These are phyloP conservation scores for Magnaporthiopsis rhizophila DNA, from an alignment of 2,329 filamentous ascomycete genomes.

Conservation along the genomic window DNA sequence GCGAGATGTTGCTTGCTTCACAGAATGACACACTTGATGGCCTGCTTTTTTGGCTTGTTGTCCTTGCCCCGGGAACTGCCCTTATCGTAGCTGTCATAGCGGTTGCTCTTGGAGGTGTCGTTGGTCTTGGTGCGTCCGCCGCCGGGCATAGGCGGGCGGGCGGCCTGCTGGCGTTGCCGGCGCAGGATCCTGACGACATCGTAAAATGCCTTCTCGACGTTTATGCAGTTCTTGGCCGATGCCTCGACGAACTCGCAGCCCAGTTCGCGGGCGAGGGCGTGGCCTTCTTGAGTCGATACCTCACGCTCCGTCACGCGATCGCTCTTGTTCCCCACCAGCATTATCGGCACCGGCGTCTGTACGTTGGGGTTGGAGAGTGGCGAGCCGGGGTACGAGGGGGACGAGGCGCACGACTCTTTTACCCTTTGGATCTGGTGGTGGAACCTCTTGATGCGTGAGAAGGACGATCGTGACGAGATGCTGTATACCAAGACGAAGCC, in stretches of 20 bases:
- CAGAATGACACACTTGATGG: conserved; percentile 6
- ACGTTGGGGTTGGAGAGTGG: conserved; percentile 53
- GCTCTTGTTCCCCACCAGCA: conserved; percentile 98
- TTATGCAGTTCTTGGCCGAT: conserved; percentile 96
- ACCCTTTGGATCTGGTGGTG: conserved; percentile 96
- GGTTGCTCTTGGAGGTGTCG: conserved; percentile 3
- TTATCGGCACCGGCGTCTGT: conserved; percentile 75
- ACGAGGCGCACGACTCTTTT: conserved; percentile 78
- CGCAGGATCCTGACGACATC: conserved; percentile 90
- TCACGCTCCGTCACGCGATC: conserved; percentile 93
- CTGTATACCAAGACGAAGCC: conserved; percentile 97
- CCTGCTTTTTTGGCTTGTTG: conserved; percentile 2
- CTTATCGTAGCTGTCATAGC: conserved; percentile 1
- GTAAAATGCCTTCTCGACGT: conserved; percentile 97
- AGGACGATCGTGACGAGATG: conserved; percentile 94
- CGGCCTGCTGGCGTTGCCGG: conserved; percentile 33
- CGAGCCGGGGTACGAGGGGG: conserved; percentile 69
- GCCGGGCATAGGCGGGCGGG: conserved; percentile 14
- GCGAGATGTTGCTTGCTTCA: not conserved
- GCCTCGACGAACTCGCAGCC: conserved; percentile 96
- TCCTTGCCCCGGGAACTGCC: conserved; percentile 2
- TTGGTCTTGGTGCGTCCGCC: conserved; percentile 9
- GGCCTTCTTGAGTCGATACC: conserved; percentile 93
- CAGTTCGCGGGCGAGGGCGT: conserved; percentile 81
- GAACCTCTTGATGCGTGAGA: conserved; percentile 89